A percentile compares a stretch with the other conserved stretches of the same genome.
Conservation (phyloP, 2,329 filamentous ascomycete species). For the Penicillium psychrosexuale region DNA sequence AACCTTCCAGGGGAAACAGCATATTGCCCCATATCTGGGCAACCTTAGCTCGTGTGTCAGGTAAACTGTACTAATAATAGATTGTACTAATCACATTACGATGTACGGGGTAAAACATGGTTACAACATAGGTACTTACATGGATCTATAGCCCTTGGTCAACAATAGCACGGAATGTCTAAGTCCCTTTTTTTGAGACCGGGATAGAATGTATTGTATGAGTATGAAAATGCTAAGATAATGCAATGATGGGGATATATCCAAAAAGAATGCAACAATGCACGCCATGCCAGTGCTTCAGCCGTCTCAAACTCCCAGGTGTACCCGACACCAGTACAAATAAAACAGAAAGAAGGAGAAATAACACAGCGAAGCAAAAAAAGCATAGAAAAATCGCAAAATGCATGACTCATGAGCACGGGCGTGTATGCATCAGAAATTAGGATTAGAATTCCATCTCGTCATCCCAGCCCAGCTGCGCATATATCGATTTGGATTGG, state of each 20-base stretch:
- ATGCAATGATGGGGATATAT: slow-evolving; percentile 6
- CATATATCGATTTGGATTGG: slow-evolving; percentile 42
- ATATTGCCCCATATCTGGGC: too few relatives aligned
- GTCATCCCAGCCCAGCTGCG: slow-evolving; percentile 46
- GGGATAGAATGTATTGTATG: not conserved
- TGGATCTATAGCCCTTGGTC: not conserved
- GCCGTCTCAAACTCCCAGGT: not conserved
- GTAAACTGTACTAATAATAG: too few relatives aligned
- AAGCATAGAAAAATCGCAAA: not conserved
- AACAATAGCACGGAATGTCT: not conserved
- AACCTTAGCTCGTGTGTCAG: too few relatives aligned
- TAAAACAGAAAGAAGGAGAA: not conserved
- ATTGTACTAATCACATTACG: too few relatives aligned
- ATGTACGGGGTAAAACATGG: too few relatives aligned
- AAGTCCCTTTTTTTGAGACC: not conserved
- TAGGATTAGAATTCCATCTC: slow-evolving; percentile 25
- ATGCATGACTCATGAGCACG: not conserved
- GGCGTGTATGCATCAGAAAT: not conserved
- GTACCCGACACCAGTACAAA: not conserved
- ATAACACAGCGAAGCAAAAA: not conserved
- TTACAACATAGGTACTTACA: too few relatives aligned
- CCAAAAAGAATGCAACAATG: not conserved
- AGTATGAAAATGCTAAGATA: not conserved
- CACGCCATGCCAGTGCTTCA: slow-evolving; percentile 1
- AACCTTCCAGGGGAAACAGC: too few relatives aligned